Percentiles rank a stretch among this genome's conserved stretches.
These are phyloP conservation scores for Ochetophila trinervis DNA, from an alignment of 306 rosid genomes.

Conservation along the genomic window DNA sequence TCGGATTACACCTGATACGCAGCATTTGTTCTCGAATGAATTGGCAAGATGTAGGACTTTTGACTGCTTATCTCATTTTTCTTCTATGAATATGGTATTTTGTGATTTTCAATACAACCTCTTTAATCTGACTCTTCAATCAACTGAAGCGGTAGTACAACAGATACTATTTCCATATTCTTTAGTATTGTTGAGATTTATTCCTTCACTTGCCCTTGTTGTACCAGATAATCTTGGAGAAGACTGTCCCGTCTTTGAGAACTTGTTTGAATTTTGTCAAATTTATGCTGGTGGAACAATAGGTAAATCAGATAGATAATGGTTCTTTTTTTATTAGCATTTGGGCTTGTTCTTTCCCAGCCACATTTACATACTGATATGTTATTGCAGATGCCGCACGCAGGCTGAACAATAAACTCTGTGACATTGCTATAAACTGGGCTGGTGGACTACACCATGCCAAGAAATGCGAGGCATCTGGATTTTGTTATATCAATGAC, in stretches of 20 bases:
- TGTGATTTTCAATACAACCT: background rate
- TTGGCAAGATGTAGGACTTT: conserved; percentile 60
- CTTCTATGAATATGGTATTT: background rate
- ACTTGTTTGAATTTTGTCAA: conserved; percentile 97
- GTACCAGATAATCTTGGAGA: conserved; percentile 91
- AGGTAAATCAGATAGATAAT: conserved; percentile 47
- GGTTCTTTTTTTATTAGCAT: conserved; percentile 1
- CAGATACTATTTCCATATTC: background rate
- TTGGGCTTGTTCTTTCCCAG: conserved; percentile 16
- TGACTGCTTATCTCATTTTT: background rate
- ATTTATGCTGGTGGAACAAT: conserved; percentile 96
- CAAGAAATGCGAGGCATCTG: conserved; percentile 98
- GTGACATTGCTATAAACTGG: conserved; percentile 98
- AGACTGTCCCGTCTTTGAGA: conserved; percentile 96
- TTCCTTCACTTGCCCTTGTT: conserved; percentile 13
- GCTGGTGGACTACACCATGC: conserved; percentile 99
- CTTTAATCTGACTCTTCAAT: background rate
- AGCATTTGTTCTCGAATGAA: conserved; percentile 72
- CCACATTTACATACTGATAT: conserved; percentile 21
- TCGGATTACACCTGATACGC: conserved; percentile 87
- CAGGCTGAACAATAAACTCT: conserved; percentile 80
- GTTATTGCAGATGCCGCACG: conserved; percentile 83
- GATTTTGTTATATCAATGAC: conserved; percentile 98
- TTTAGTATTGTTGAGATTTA: conserved; percentile 8
- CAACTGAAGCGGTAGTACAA: background rate